A percentile compares a stretch with the other conserved stretches of the same genome.
These are phyloP conservation scores for Daldinia caldariorum DNA, from an alignment of 495 filamentous ascomycete species.

Conservation along the genomic window DNA sequence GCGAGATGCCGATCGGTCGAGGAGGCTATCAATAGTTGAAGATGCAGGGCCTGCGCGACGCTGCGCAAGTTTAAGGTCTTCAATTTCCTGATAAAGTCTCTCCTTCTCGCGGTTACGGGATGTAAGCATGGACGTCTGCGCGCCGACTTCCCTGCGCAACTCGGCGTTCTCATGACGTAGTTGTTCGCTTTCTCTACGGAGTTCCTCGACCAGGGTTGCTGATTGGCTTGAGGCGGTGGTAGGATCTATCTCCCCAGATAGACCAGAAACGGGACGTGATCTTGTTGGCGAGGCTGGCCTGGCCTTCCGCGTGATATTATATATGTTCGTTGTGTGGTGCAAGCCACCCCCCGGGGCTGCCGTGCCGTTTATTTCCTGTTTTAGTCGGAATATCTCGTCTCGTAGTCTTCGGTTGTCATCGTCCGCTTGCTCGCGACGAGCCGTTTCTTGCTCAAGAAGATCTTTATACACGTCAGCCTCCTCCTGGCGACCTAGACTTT, in stretches of 20 bases:
- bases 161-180: constrained; percentile 93
- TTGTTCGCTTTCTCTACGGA: constrained; percentile 72
- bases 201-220: constrained; percentile 73
- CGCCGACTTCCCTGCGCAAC: constrained; percentile 87
- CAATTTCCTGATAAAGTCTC: constrained; percentile 93
- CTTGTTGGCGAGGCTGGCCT: constrained; percentile 66
- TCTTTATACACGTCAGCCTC: constrained; percentile 95
- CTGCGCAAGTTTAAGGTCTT: constrained; percentile 89
- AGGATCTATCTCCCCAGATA: constrained; percentile 65
- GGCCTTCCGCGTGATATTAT: constrained; percentile 68
- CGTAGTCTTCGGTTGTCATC: constrained; percentile 85
- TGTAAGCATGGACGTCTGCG: constrained; percentile 97
- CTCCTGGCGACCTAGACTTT: constrained; percentile 79
- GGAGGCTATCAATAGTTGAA: constrained; percentile 86
- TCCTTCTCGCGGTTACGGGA: constrained; percentile 95
- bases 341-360: constrained; percentile 48
- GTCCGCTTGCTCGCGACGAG: constrained; percentile 87
- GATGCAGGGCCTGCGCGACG: constrained; percentile 68
- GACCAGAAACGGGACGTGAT: constrained; percentile 70
- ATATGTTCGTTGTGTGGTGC: constrained; percentile 68
- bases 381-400: constrained; percentile 82
- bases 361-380: constrained; percentile 65
- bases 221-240: constrained; percentile 65
- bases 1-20: constrained; percentile 91
- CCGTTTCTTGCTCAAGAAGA: constrained; percentile 90